phyloP scores from a whole-genome alignment of 108 stramenopile species.

The Tribonema minus region DNA sequence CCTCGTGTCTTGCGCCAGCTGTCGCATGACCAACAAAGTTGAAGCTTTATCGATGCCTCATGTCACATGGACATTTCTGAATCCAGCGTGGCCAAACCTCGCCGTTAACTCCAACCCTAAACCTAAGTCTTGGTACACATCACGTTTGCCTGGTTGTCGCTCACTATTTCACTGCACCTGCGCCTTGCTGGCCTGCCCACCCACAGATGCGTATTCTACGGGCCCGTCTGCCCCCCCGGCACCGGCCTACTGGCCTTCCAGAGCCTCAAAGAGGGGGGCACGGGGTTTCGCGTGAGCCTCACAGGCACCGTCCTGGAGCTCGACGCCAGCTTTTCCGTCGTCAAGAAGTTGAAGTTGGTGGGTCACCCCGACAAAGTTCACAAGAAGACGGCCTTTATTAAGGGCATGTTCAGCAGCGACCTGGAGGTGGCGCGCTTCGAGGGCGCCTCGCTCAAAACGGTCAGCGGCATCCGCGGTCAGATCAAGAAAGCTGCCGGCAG shows the following conservation, averaged over 20 bases:
- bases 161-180: too few relatives aligned
- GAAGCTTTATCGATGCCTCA: too few relatives aligned
- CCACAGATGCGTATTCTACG: slow-evolving; percentile 92
- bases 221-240: slow-evolving; percentile 86
- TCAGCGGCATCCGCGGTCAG: slow-evolving; percentile 90
- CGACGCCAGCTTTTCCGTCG: slow-evolving; percentile 81
- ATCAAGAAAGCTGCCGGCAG: slow-evolving; percentile 78
- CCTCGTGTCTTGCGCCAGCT: too few relatives aligned
- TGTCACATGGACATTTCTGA: too few relatives aligned
- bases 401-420: slow-evolving; percentile 98
- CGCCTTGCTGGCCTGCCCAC: too few relatives aligned
- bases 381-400: slow-evolving; percentile 93
- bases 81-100: too few relatives aligned
- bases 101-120: too few relatives aligned
- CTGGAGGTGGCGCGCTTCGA: slow-evolving; percentile 74
- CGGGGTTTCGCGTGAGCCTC: slow-evolving; percentile 86
- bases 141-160: too few relatives aligned
- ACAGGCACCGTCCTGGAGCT: slow-evolving; percentile 90
- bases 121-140: too few relatives aligned
- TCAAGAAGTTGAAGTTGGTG: slow-evolving; percentile 98
- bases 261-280: slow-evolving; percentile 60
- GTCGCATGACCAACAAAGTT: too few relatives aligned
- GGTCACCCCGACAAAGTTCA: slow-evolving; percentile 92
- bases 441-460: slow-evolving; percentile 85
- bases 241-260: slow-evolving; percentile 88